Evolutionary conservation across 306 rosid genomes (phyloP).

Genomic region (Vicia faba): DNA sequence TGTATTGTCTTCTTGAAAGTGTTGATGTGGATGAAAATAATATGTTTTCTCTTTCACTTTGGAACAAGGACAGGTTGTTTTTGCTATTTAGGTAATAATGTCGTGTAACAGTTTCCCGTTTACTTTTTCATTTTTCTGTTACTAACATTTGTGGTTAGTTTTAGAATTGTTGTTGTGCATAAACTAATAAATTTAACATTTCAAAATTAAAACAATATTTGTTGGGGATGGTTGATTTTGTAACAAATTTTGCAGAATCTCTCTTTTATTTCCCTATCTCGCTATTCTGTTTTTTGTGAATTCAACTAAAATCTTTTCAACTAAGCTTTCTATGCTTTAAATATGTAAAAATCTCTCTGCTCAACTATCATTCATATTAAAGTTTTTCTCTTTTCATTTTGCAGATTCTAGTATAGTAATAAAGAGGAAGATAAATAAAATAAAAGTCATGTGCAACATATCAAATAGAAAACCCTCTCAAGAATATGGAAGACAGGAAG

Average conservation of each 20-base stretch:
- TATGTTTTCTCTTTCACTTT: slow-evolving; percentile 16
- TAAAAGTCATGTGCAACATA: no score
- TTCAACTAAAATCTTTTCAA: neutral
- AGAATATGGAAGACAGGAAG: no score
- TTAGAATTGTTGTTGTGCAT: slow-evolving; percentile 25
- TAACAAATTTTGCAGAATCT: slow-evolving; percentile 29
- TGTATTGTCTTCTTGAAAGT: neutral
- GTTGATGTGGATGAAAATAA: no score
- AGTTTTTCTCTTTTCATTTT: slow-evolving; percentile 27
- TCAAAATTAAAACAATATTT: slow-evolving; percentile 19
- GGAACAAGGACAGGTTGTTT: slow-evolving; percentile 31
- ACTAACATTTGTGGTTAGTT: slow-evolving; percentile 24
- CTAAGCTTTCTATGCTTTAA: slow-evolving; percentile 19
- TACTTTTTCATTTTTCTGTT: neutral
- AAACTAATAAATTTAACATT: slow-evolving; percentile 10
- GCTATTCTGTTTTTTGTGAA: neutral
- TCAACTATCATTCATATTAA: slow-evolving; percentile 27
- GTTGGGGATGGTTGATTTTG: slow-evolving; percentile 16
- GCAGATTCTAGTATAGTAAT: slow-evolving; percentile 34
- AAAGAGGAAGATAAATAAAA: slow-evolving; percentile 18
- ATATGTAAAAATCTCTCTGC: slow-evolving; percentile 9
- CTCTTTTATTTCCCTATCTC: neutral
- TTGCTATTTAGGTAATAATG: slow-evolving; percentile 35
- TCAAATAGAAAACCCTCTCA: no score
- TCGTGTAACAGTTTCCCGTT: slow-evolving; percentile 21